Base-by-base conservation (phyloP, 495 filamentous ascomycete species). In the Talaromyces stipitatus region DNA sequence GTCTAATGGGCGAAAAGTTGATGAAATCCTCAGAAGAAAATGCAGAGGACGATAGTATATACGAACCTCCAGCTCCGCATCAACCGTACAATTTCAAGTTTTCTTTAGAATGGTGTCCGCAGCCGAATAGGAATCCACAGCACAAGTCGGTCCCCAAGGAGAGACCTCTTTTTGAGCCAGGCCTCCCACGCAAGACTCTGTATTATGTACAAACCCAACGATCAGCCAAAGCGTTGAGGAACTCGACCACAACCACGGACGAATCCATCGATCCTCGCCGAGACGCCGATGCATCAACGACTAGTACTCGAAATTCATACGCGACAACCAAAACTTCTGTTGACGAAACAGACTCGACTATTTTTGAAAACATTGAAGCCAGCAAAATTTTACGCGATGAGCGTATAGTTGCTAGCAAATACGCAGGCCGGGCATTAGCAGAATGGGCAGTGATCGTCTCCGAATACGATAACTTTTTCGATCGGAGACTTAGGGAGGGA, bases 391-490 rank as follows among this genome's bases (percentile, higher is more conserved):
- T 52, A 38, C 56, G 45, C 47, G 24, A 58, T 20, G 67, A 72
- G 30, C 57, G 68, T 16, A 28, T 72, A 27, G 73, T 66, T 30
- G 69, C 75, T 24, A 82, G 79, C 57, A 89, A 85, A 60, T 97
- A 98, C 69, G 77, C 84, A 6, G 94, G 94, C 2, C 82, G 92
- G 46, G 91, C 94, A 1, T 78, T 98, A 51, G 91, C 92, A 1
- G 94, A 98, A 69, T 98, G 94, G 94, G 76, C 83, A 12, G 71
- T 89, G 20, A 82, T 97, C 32, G 85, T 97, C 7, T 78, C 79
- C 23, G 94, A 98, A 68, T 92, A 86, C 72, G 91, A 97, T 66
- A 90, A 85, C 64, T 98, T 98, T 70, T 89, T 92, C 47, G 89
- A 96, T 27, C 80, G 92, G 26, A 80, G 94, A 57, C 87, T 85